Conservation (phyloP, 305 asterid species). For the Fraxinus greggii region DNA sequence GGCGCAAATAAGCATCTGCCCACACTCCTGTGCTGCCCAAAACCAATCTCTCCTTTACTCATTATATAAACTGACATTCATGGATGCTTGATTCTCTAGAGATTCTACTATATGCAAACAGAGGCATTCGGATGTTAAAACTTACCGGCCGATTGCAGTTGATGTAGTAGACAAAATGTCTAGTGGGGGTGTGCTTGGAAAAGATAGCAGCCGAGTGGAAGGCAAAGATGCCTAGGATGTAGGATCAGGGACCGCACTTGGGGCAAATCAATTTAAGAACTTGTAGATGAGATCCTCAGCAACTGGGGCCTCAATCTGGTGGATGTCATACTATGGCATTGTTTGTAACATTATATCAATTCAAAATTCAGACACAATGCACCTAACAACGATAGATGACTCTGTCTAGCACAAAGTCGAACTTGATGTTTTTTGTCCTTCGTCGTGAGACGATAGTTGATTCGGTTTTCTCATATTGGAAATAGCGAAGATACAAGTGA, state of each 20-base stretch:
- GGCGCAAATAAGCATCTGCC: neutral
- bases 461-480: neutral
- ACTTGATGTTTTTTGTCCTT: neutral
- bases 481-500: conserved; percentile 7
- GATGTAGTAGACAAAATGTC: neutral
- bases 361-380: neutral
- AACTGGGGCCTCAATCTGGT: neutral
- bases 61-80: neutral
- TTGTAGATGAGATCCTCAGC: neutral
- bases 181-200: neutral
- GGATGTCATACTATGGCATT: neutral
- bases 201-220: neutral
- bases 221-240: neutral
- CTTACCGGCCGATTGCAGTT: neutral
- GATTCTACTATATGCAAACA: neutral
- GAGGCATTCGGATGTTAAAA: neutral
- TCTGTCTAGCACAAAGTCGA: neutral
- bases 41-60: neutral
- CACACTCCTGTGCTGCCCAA: neutral
- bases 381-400: neutral
- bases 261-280: neutral
- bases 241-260: neutral
- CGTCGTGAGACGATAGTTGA: neutral
- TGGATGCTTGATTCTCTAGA: neutral
- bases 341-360: too few relatives aligned